Conservation (phyloP, 2,329 filamentous ascomycete species). For the Ophiostoma quercus region DNA sequence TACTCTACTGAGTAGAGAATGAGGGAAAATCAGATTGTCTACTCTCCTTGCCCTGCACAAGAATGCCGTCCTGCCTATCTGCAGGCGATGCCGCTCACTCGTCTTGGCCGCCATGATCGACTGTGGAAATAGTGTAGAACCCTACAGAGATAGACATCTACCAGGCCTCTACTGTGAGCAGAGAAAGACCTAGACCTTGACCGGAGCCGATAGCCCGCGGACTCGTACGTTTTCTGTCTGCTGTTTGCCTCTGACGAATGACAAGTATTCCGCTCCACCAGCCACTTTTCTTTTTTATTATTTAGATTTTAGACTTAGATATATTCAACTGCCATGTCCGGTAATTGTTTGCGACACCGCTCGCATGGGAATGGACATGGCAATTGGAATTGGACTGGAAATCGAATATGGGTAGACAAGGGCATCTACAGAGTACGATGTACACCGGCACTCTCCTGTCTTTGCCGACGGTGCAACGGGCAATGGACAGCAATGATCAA, state of each 20-base stretch:
- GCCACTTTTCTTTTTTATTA: background rate
- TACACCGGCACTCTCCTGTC: background rate
- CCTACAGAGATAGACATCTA: too few species aligned
- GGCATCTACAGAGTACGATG: background rate
- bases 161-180: too few species aligned
- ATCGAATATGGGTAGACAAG: background rate
- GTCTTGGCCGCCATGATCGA: background rate
- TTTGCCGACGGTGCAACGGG: background rate
- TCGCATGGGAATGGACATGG: background rate
- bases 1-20: background rate
- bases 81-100: conserved; percentile 2
- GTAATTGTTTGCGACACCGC: background rate
- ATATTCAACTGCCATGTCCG: background rate
- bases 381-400: background rate
- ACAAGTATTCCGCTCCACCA: background rate
- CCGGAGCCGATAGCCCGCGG: conserved; percentile 5
- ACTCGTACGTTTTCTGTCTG: background rate
- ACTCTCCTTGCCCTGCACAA: background rate
- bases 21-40: background rate
- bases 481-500: background rate
- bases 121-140: background rate
- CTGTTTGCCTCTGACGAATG: background rate
- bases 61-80: conserved; percentile 1
- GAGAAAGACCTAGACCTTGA: background rate
- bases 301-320: too few species aligned